phyloP scores from a whole-genome alignment of 352 stramenopile genomes.

The Phytophthora cactorum region DNA sequence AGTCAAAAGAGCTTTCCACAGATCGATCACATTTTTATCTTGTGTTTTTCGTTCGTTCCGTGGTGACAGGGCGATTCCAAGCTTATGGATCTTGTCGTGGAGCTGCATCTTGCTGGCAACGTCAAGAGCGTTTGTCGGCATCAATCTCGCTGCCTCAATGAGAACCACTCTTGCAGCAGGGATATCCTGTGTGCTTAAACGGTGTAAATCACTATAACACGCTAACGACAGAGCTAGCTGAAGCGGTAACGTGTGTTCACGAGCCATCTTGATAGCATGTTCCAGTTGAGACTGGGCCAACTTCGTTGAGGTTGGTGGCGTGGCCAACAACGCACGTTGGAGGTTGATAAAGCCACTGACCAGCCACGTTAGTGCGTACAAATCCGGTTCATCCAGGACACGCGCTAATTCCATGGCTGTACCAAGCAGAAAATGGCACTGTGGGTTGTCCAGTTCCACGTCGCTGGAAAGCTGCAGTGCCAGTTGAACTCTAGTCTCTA shows the following conservation, averaged over 20 bases:
- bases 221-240: slow-evolving; percentile 45
- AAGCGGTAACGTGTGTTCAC: slow-evolving; percentile 44
- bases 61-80: slow-evolving; percentile 17
- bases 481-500: slow-evolving; percentile 48
- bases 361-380: slow-evolving; percentile 53
- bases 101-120: slow-evolving; percentile 49
- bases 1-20: slow-evolving; percentile 29
- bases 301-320: slow-evolving; percentile 5
- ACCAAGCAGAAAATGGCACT: slow-evolving; percentile 40
- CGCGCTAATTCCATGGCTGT: slow-evolving; percentile 47
- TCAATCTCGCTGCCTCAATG: slow-evolving; percentile 41
- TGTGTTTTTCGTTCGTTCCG: slow-evolving; percentile 19
- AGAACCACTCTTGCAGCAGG: slow-evolving; percentile 25
- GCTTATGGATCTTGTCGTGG: slow-evolving; percentile 46
- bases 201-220: slow-evolving; percentile 43
- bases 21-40: slow-evolving; percentile 32
- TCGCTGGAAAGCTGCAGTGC: slow-evolving; percentile 49
- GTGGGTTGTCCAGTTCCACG: slow-evolving; percentile 29
- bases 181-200: slow-evolving; percentile 18
- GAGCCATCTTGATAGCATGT: slow-evolving; percentile 38
- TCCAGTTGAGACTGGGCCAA: slow-evolving; percentile 41
- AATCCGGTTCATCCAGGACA: slow-evolving; percentile 52
- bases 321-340: slow-evolving; percentile 22
- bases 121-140: slow-evolving; percentile 39
- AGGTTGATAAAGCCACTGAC: slow-evolving; percentile 54